Evolutionary conservation across 305 asterid species (phyloP), one percentile per base, ranked within the genome.

Genomic region (Petunia hybrid): DNA sequence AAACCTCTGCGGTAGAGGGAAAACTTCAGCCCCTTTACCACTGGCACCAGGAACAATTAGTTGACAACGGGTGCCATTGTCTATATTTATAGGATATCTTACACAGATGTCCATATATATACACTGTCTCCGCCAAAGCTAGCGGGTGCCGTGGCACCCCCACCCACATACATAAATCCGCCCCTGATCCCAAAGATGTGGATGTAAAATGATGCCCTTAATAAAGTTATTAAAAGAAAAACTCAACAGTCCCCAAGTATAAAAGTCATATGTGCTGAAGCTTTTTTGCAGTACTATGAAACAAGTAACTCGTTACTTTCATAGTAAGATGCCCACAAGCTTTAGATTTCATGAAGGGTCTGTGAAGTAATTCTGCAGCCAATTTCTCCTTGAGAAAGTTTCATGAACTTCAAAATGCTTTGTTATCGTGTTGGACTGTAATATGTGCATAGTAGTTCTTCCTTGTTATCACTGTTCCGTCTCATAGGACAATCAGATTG

Each of bases 321-420:
- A 7, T 31, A 31, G 66, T 35, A 62, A 14, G 68, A 62, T 2
- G 68, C 39, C n/a, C n/a, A 16, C 16, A 63, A n/a, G n/a, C n/a
- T n/a, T n/a, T n/a, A n/a, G n/a, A n/a, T n/a, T n/a, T n/a, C n/a
- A 63, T 63, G 68, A 62, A 35, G 68, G 42, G 68, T 62, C 42
- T 62, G 42, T 62, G 63, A 62, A 62, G 68, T 62, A 62, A 62
- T 62, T 62, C 42, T 10, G 38, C 68, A 36, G 69, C 69, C 69
- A 35, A 63, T 63, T 63, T 63, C 43, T 36, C 69, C 43, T 63
- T 12, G 41, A 63, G 35, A 63, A 36, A 63, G 16, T 63, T 35
- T 63, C 69, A 36, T 36, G 16, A 36, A 36, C 69, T 63, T 63
- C 43, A 63, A 57, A 6, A 48, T 51, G 57, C 57, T 51, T 56